These are phyloP conservation scores for Balansia obtecta DNA, from an alignment of 2,329 filamentous ascomycete species.

Conservation along the genomic window DNA sequence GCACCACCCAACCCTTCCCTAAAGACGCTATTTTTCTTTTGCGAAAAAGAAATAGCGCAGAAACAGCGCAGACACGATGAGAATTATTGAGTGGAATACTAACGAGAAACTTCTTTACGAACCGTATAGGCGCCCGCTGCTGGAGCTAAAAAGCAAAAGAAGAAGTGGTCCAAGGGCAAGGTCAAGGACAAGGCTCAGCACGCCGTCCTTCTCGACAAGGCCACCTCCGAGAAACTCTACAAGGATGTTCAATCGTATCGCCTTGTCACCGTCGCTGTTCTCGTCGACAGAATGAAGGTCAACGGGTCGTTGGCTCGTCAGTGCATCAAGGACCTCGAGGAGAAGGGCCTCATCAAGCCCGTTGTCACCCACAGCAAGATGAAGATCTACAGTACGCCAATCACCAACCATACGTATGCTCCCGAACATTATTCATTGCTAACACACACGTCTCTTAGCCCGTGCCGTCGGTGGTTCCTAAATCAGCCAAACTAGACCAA, in stretches of 20 bases:
- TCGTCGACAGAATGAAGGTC: constrained; percentile 99
- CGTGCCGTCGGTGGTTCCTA: constrained; percentile 45
- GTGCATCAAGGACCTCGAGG: constrained; percentile 86
- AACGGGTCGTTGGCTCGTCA: constrained; percentile 92
- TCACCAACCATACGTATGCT: background rate
- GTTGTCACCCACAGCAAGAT: constrained; percentile 93
- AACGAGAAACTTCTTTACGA: constrained; percentile 1
- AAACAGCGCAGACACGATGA: background rate
- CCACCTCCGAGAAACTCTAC: constrained; percentile 94
- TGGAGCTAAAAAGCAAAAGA: constrained; percentile 39
- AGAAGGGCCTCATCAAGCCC: constrained; percentile 98
- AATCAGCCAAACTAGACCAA: constrained; percentile 20
- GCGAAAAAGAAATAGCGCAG: background rate
- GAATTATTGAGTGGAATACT: constrained; percentile 11
- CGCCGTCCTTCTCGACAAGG: constrained; percentile 97
- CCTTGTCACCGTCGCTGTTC: constrained; percentile 94
- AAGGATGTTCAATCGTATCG: constrained; percentile 99
- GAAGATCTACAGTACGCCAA: constrained; percentile 80
- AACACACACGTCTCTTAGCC: constrained; percentile 29
- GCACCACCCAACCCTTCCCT: constrained; percentile 3
- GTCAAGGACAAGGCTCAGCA: constrained; percentile 99
- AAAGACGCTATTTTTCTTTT: background rate
- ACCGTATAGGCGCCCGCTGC: constrained; percentile 28
- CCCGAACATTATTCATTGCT: background rate
- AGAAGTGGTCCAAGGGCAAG: constrained; percentile 45